Base-by-base conservation (phyloP, 192 early-diverging fungal genomes). In the Entophlyctis luteolus region DNA sequence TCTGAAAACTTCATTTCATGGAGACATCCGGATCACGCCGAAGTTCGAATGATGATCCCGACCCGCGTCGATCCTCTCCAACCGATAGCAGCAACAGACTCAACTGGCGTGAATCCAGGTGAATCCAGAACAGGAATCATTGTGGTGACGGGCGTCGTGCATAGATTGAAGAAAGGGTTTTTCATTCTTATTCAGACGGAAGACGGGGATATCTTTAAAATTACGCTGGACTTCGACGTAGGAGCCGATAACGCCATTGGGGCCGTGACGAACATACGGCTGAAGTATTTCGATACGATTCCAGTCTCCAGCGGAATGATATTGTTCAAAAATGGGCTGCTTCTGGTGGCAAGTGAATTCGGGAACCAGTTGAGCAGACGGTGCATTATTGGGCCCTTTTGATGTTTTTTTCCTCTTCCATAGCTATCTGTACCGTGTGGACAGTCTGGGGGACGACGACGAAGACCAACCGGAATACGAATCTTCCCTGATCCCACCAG, bases 211-310 rank as follows among this genome's bases (percentile, higher is more conserved):
- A 76, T 99, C 53, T 98, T 88, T 66, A 96, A 96, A 74, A 77
- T 98, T 39, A 91, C 92, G 2, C 86, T 98, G 68, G 91, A 94
- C 31, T 89, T 87, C 68, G 77, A 75, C 18, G 81, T 80, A 2
- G 81, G 79, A 18, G 80, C 79, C 2, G 83, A 83, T 42, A 84
- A 82, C 1, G 37, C 55, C 1, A 76, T 79, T 45, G 77, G 77
- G 3, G 74, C 67, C 3, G 78, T 86, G 10, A 48, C 60, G n/a
- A 78, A 78, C 38, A 80, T 99, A 72, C 86, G 84, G 29, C 89
- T 98, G 63, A 90, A 91, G 66, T 98, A 98, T 70, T 98, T 98
- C 77, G 95, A 98, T 68, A 93, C 93, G 3, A 81, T 99, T 2
- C 87, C 94, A n/a, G 80, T 89, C 2, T 82, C 94, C 6, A 78